phyloP scores from a whole-genome alignment of 768 basidiomycete genomes.

The Kwoniella bestiolae region DNA sequence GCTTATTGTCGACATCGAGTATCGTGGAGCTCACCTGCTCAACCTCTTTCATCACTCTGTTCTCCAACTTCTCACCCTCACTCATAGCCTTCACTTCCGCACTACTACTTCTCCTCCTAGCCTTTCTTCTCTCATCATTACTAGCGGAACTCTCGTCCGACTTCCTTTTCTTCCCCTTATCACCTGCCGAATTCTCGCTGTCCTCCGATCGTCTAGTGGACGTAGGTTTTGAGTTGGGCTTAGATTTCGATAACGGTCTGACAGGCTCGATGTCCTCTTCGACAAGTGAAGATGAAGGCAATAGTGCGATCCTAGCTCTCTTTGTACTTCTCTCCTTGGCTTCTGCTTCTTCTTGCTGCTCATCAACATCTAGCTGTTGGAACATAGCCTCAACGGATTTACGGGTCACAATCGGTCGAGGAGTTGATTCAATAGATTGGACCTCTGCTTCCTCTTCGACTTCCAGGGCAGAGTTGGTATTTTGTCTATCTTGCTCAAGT shows the following conservation, averaged over 20 bases:
- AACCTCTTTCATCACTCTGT: background rate
- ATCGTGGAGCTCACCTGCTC: background rate
- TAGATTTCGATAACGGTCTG: too few relatives aligned
- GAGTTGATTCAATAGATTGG: background rate
- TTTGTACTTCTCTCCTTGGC: background rate
- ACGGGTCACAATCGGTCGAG: background rate
- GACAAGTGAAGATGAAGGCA: background rate
- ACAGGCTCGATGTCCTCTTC: background rate
- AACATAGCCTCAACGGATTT: conserved; percentile 1
- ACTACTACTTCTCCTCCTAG: conserved; percentile 1
- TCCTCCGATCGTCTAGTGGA: background rate
- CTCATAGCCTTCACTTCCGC: background rate
- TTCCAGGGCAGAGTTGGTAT: background rate
- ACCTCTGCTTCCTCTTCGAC: background rate
- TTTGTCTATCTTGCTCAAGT: background rate
- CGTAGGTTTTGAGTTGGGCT: background rate
- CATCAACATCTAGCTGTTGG: too few relatives aligned
- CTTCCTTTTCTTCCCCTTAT: background rate
- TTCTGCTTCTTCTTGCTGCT: background rate
- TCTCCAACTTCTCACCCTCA: background rate
- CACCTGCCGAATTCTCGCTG: background rate
- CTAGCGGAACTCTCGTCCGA: background rate
- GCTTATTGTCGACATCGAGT: background rate
- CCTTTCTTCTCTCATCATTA: background rate
- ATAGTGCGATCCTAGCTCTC: background rate